Base-by-base conservation (phyloP, 1,284 basidiomycete species). In the Rhodotorula sp. region DNA sequence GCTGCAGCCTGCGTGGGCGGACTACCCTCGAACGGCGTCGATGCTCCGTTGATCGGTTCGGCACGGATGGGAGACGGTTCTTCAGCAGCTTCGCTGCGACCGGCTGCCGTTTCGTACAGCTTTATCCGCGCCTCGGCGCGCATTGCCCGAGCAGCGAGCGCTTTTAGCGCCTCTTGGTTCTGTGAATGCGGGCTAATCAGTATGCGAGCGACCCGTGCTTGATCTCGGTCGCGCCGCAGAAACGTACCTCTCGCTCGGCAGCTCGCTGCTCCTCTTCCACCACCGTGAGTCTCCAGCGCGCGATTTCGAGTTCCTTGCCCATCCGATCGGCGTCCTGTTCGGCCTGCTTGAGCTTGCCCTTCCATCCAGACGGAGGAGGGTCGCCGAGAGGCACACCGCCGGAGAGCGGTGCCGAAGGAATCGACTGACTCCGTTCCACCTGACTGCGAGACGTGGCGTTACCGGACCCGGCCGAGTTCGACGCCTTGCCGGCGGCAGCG, bases 271-370 rank as follows among this genome's bases (percentile, higher is more conserved):
- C 74, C 33, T 71, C 69, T 37, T 74, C 74, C 3, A 73, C 45
- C 5, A 74, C 70, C 10, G 51, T 48, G 29, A 75, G 26, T 37
- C 68, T 64, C 74, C 74, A 75, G 15, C 70, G 33, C 33, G 72
- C 72, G 22, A 75, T 73, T 68, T 75, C 74, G 37, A 75, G 51
- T 54, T 75, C 72, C 66, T 74, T 75, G 17, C 53, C 64, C 20
- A 49, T 64, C 30, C 72, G 30, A 8, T 72, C 72, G 15, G 64
- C 66, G 6, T 75, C 74, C 57, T 68, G 60, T 53, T 74, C 70
- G 0, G 61, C 66, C 30, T 56, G 48, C 53, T 65, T 67, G 15
- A 67, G 51, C 49, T 64, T 61, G n/a, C 26, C 54, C 66, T 68
- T 73, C 58, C 62, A 57, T 2, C 42, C 62, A 3, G 58, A 29